Percentiles rank a stretch among this genome's conserved stretches.
Conservation (phyloP, 805 yeast genomes). For the Pichia cephalocereana region DNA sequence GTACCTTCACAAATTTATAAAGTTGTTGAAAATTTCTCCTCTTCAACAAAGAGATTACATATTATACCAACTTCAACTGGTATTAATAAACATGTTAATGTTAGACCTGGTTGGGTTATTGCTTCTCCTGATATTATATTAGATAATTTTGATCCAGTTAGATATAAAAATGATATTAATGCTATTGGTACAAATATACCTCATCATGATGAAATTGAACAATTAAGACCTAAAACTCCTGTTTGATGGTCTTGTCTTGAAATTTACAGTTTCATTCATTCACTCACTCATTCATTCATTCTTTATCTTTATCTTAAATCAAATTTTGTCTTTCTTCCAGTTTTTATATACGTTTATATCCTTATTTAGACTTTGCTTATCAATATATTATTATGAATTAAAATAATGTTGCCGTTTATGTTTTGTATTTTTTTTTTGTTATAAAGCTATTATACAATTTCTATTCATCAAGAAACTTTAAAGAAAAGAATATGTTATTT, state of each 20-base stretch:
- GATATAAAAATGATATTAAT: conserved; percentile 36
- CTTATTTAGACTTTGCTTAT: not conserved
- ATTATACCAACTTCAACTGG: conserved; percentile 73
- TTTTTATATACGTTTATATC: not conserved
- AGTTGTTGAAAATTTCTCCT: conserved; percentile 83
- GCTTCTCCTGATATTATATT: conserved; percentile 75
- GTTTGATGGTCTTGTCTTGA: conserved; percentile 5
- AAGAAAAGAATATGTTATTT: too few species aligned
- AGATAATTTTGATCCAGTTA: conserved; percentile 51
- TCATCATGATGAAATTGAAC: conserved; percentile 63
- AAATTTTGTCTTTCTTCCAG: not conserved
- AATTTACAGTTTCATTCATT: too few species aligned
- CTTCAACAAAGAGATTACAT: conserved; percentile 74
- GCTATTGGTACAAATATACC: conserved; percentile 51
- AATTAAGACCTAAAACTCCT: conserved; percentile 79
- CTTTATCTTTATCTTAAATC: too few species aligned
- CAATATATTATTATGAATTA: too few species aligned
- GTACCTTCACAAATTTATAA: conserved; percentile 72
- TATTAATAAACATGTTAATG: conserved; percentile 47
- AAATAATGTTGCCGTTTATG: not conserved
- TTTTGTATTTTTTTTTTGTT: not conserved
- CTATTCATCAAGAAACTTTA: too few species aligned
- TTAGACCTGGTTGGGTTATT: conserved; percentile 87
- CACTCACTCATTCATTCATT: too few species aligned
- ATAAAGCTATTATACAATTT: not conserved